Evolutionary conservation across 1,139 yeast species (phyloP).

Genomic region (Barnettozyma hawaiiensis): DNA sequence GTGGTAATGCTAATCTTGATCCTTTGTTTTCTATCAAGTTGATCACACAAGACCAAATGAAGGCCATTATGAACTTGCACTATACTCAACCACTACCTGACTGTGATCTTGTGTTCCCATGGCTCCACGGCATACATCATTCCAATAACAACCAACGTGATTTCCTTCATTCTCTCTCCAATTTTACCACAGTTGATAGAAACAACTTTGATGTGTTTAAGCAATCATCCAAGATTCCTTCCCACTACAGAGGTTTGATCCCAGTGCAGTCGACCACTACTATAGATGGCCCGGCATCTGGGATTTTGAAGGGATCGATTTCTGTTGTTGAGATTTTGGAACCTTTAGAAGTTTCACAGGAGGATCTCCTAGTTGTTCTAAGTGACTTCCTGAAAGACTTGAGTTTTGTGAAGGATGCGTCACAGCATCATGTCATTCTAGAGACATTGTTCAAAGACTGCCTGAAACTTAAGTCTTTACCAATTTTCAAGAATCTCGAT

Average conservation of each 20-base stretch:
- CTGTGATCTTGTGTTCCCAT: slow-evolving; percentile 72
- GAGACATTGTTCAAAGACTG: slow-evolving; percentile 39
- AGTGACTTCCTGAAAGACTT: slow-evolving; percentile 18
- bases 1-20: slow-evolving; percentile 13
- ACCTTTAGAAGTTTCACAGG: slow-evolving; percentile 27
- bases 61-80: slow-evolving; percentile 39
- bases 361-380: slow-evolving; percentile 16
- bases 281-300: slow-evolving; percentile 37
- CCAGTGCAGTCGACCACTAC: slow-evolving; percentile 38
- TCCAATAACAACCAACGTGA: slow-evolving; percentile 24
- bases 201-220: slow-evolving; percentile 22
- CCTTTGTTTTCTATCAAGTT: slow-evolving; percentile 25
- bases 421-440: slow-evolving; percentile 15
- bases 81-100: slow-evolving; percentile 52
- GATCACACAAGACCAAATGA: slow-evolving; percentile 31
- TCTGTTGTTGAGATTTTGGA: slow-evolving; percentile 54
- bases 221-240: slow-evolving; percentile 30
- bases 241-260: slow-evolving; percentile 26
- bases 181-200: slow-evolving; percentile 20
- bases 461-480: slow-evolving; percentile 39
- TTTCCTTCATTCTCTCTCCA: slow-evolving; percentile 18
- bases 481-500: slow-evolving; percentile 51
- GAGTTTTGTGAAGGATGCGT: slow-evolving; percentile 15
- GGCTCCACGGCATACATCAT: slow-evolving; percentile 73
- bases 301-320: slow-evolving; percentile 58